Base-by-base conservation (phyloP, 2,329 filamentous ascomycete species). In the Colletotrichum tabaci region DNA sequence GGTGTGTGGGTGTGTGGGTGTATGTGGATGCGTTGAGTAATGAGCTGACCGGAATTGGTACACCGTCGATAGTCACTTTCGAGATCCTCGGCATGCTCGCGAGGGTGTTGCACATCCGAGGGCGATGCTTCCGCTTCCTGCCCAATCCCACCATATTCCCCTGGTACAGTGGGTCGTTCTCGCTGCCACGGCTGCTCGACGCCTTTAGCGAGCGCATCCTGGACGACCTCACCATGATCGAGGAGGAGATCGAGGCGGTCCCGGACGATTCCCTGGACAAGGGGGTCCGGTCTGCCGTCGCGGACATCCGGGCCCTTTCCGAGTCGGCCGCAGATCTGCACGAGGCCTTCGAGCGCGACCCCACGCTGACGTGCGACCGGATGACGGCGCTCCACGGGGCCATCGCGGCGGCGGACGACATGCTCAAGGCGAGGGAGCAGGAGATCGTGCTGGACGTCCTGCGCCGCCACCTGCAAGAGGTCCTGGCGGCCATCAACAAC, bases 101-200 rank as follows among this genome's bases (percentile, higher is more conserved):
- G 1, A 76, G 80, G 18, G 78, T 78, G 0, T 62, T 83, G 6
- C 79, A 83, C 2, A 77, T 84, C 0, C 76, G 78, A 5, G 77
- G 79, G 2, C 80, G 78, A 9, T 79, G 77, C 26, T 85, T 84
- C 65, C 79, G 79, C 26, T 81, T 82, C 77, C 75, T 85, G 9
- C 84, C 83, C 0, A 85, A 85, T 61, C 84, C 83, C 0, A 90
- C 88, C 0, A 81, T 83, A 1, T 86, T 87, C 61, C 79, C 78
- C n/a, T 90, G 87, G 87, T 83, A 89, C 67, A 86, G 82, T 67
- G 82, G 83, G 26, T 84, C 84, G 1, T 82, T 88, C n/a, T 84
- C 82, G 40, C 74, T 88, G 0, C 75, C 78, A 9, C 82, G 81
- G 56, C 76, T 88, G 0, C 76, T 87, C 56, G 74, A 78, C 18